Base-by-base conservation (phyloP, 805 yeast species). In the Clavispora phyllophila region DNA sequence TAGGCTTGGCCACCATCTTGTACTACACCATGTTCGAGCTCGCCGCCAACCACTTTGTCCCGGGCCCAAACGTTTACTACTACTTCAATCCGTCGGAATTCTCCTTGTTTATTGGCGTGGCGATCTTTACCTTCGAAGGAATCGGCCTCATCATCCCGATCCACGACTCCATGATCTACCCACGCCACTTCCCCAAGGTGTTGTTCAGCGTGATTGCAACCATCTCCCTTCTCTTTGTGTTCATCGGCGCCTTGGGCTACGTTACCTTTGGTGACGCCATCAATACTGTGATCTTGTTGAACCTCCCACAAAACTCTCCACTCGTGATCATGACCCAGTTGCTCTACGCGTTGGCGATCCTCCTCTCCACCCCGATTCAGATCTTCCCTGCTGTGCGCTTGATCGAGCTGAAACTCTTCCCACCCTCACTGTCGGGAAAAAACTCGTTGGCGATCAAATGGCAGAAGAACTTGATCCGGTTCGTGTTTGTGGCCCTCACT, bases 71-170 rank as follows among this genome's bases (percentile, higher is more conserved):
- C 2, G 69, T 84, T 25, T 67, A 69, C 18, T 60, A 62, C 39
- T 58, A 63, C 26, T 75, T 84, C 63, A 84, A 84, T 58, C 47
- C 66, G 24, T 67, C 72, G 4, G 72, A 72, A 39, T 85, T 87
- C 72, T 78, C 91, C 0, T 62, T 86, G 37, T 85, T 85, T 55
- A 80, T 85, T 39, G 95, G 95, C 8, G 87, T 86, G 6, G 90
- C 91, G 2, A 85, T 86, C 24, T 86, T 86, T 67, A 88, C 93
- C n/a, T 86, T 84, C 57, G 95, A 86, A 64, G 95, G 95, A 1
- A 84, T 86, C 44, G 93, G 95, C 0, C 67, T 86, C 37, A 82
- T 86, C 39, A 82, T 86, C 19, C 95, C 95, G 0, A 82, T 86
- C 41, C 88, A 85, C 55, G 87, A 85, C 51, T 82, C 93, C 1